Conservation (phyloP, 1,284 basidiomycete species). For the Ceraceosorus bombacis region DNA sequence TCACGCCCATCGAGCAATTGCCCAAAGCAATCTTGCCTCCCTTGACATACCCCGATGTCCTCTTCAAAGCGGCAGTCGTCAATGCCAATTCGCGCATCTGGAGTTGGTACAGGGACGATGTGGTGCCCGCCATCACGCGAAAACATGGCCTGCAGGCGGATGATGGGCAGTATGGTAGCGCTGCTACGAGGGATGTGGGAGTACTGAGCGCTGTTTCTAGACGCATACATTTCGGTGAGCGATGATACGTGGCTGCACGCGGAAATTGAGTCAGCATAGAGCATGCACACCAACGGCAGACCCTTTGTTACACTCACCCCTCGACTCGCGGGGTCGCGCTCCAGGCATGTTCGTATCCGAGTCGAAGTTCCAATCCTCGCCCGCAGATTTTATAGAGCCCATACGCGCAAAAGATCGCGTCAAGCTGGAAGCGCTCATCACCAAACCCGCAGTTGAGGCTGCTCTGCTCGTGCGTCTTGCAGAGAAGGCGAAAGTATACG, state of each 20-base stretch:
- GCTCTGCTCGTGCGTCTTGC: conserved; percentile 75
- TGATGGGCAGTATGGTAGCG: conserved; percentile 94
- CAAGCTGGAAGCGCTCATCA: conserved; percentile 67
- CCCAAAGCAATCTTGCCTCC: conserved; percentile 75
- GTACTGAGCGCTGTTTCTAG: conserved; percentile 87
- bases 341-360: conserved; percentile 98
- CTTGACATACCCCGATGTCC: conserved; percentile 66
- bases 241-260: neutral
- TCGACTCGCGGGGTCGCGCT: neutral
- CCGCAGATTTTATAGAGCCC: conserved; percentile 80
- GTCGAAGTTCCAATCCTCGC: conserved; percentile 80
- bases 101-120: conserved; percentile 73
- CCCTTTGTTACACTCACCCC: neutral
- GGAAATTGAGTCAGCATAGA: too few species aligned
- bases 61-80: conserved; percentile 72
- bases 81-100: conserved; percentile 83
- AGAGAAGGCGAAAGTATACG: conserved; percentile 88
- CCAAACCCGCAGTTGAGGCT: conserved; percentile 88
- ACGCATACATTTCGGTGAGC: conserved; percentile 88
- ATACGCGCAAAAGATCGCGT: conserved; percentile 75
- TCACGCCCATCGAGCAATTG: conserved; percentile 65
- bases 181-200: conserved; percentile 88
- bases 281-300: too few species aligned
- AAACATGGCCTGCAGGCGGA: conserved; percentile 53
- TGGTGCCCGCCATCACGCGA: conserved; percentile 72